Conservation (phyloP, 208 protist species). For the Trypanosoma lewisi region DNA sequence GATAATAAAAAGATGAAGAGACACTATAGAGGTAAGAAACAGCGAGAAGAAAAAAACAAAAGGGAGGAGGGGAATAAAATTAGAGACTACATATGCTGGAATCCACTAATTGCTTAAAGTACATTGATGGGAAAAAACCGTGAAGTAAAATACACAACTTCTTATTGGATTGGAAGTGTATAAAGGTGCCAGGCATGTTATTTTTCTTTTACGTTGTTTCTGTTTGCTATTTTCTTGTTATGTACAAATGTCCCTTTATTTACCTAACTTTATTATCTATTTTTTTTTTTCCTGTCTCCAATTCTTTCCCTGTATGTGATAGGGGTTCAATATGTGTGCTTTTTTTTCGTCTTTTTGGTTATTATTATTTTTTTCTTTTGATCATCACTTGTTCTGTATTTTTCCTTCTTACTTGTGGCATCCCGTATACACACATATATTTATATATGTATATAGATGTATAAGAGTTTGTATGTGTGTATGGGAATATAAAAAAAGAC, state of each 20-base stretch:
- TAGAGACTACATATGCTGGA: neutral
- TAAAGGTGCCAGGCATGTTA: neutral
- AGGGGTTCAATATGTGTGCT: too few species aligned
- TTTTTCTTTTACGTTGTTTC: conserved; percentile 11
- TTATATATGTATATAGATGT: neutral
- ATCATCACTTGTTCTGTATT: neutral
- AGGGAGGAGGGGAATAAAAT: neutral
- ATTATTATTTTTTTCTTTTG: conserved; percentile 19
- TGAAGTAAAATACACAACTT: too few species aligned
- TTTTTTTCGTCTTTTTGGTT: neutral
- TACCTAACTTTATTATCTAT: neutral
- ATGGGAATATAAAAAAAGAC: too few species aligned
- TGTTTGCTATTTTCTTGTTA: conserved; percentile 23
- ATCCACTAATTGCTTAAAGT: too few species aligned
- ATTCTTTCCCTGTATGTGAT: too few species aligned
- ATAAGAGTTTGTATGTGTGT: too few species aligned
- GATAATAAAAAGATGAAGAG: neutral
- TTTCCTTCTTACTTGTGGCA: neutral
- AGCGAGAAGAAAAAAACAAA: neutral
- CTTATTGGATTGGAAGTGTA: too few species aligned
- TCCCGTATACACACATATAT: neutral
- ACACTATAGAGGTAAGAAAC: neutral
- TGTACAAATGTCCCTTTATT: neutral
- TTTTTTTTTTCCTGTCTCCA: conserved; percentile 8
- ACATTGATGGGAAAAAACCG: too few species aligned